A percentile compares a stretch with the other conserved stretches of the same genome.
Conservation (phyloP, 2,329 filamentous ascomycete species). For the Claviceps digitariae region DNA sequence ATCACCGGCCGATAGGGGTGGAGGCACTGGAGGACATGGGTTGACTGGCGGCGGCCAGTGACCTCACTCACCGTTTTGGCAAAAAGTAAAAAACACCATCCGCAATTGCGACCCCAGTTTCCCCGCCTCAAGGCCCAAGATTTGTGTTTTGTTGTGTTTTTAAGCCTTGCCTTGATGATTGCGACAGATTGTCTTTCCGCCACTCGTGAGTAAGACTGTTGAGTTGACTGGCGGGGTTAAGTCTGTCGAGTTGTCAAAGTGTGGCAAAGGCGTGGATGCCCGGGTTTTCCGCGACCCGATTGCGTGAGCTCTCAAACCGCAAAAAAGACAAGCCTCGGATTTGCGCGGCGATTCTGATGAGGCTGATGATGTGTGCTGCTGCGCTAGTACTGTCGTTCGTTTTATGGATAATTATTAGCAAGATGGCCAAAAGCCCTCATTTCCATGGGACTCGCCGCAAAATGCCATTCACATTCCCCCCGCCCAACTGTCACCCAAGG, state of each 20-base stretch:
- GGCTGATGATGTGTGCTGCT: background rate
- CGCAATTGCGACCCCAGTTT: background rate
- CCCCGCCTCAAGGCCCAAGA: background rate
- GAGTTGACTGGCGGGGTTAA: background rate
- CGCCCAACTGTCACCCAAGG: no score
- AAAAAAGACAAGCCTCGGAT: no score
- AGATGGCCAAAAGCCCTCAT: background rate
- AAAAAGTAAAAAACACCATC: background rate
- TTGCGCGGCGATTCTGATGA: no score
- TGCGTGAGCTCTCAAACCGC: no score
- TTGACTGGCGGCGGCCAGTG: background rate
- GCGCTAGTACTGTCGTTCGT: background rate
- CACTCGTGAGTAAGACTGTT: background rate
- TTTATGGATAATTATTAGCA: background rate
- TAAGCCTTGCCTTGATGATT: background rate
- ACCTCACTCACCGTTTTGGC: slow-evolving; percentile 1
- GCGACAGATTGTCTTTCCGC: background rate
- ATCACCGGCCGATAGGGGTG: background rate
- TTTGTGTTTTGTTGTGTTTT: no score
- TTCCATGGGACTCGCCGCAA: background rate
- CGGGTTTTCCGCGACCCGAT: background rate
- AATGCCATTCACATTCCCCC: background rate
- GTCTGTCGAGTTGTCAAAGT: no score
- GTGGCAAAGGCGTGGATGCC: background rate
- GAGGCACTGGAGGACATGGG: background rate